Evolutionary conservation across 2,329 filamentous ascomycete genomes (phyloP).

Genomic region (Helminthosporium solani): DNA sequence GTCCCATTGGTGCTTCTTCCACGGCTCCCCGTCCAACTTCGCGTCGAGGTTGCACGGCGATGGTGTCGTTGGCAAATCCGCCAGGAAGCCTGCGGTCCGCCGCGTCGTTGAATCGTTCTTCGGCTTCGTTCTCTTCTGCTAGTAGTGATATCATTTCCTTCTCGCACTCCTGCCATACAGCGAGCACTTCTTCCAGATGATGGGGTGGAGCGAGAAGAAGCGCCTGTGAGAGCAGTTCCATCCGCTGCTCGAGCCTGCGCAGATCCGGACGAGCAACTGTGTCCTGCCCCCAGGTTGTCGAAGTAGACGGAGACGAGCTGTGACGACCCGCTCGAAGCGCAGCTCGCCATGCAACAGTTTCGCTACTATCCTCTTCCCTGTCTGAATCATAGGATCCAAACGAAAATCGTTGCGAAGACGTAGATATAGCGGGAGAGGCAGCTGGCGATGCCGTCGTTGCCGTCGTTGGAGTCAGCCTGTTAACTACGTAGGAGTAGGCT

Average conservation of each 20-base stretch:
- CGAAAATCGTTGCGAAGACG: conserved; percentile 25
- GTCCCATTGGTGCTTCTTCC: conserved; percentile 54
- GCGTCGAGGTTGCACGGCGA: conserved; percentile 41
- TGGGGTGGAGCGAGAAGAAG: conserved; percentile 70
- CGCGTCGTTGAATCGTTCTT: conserved; percentile 68
- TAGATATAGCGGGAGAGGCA: conserved; percentile 24
- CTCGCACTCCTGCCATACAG: conserved; percentile 74
- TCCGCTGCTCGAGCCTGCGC: conserved; percentile 74
- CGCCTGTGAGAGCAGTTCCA: conserved; percentile 75
- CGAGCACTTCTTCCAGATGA: conserved; percentile 72
- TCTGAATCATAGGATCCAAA: conserved; percentile 24
- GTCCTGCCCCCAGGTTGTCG: conserved; percentile 41
- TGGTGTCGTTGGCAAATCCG: conserved; percentile 43
- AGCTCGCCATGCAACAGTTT: conserved; percentile 76
- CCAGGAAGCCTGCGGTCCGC: conserved; percentile 59
- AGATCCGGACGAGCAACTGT: conserved; percentile 57
- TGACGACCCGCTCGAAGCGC: conserved; percentile 78
- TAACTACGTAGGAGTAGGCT: conserved; percentile 79
- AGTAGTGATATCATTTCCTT: conserved; percentile 70
- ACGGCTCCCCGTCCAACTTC: conserved; percentile 46
- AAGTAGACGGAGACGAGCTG: conserved; percentile 43
- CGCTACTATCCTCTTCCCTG: conserved; percentile 40
- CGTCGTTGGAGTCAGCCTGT: conserved; percentile 56
- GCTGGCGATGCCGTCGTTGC: conserved; percentile 33
- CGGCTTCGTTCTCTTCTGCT: conserved; percentile 65